Evolutionary conservation across 2,329 filamentous ascomycete genomes (phyloP).

Genomic region (Aspergillus sp.): DNA sequence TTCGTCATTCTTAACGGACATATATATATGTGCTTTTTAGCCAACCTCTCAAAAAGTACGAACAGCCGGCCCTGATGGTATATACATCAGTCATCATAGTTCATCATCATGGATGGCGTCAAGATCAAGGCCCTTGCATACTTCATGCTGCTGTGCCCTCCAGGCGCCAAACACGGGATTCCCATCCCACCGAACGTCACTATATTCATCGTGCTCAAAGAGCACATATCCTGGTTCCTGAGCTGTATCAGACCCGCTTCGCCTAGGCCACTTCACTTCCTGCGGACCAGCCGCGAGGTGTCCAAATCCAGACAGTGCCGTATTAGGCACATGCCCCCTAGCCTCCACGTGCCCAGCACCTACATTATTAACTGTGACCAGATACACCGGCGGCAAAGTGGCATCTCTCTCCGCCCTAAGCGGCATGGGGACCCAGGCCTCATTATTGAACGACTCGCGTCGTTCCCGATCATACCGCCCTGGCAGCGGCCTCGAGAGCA

Average conservation of each 20-base stretch:
- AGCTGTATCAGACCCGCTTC: slow-evolving; percentile 4
- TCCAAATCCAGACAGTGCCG: slow-evolving; percentile 25
- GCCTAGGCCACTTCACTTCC: slow-evolving; percentile 6
- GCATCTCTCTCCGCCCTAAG: slow-evolving; percentile 25
- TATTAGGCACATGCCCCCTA: slow-evolving; percentile 30
- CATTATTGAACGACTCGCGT: slow-evolving; percentile 29
- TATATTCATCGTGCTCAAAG: slow-evolving; percentile 31
- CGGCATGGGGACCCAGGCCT: slow-evolving; percentile 32
- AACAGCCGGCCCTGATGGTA: slow-evolving; percentile 1
- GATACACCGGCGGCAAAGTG: slow-evolving; percentile 26
- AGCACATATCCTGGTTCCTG: slow-evolving; percentile 31
- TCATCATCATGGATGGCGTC: slow-evolving; percentile 16
- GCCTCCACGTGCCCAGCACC: slow-evolving; percentile 27
- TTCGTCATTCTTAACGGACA: too few relatives aligned
- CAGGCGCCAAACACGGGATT: slow-evolving; percentile 32
- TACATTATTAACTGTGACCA: slow-evolving; percentile 32
- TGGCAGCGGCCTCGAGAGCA: slow-evolving; percentile 29
- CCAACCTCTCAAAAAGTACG: not conserved
- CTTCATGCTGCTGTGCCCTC: slow-evolving; percentile 27
- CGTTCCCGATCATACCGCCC: slow-evolving; percentile 24
- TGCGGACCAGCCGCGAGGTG: slow-evolving; percentile 22
- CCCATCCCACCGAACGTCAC: slow-evolving; percentile 22
- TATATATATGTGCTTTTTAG: not conserved
- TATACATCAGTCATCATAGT: slow-evolving; percentile 11
- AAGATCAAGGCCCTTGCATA: slow-evolving; percentile 33